These are phyloP conservation scores for Omphalea diandra DNA, from an alignment of 441 rosid genomes.

Conservation along the genomic window DNA sequence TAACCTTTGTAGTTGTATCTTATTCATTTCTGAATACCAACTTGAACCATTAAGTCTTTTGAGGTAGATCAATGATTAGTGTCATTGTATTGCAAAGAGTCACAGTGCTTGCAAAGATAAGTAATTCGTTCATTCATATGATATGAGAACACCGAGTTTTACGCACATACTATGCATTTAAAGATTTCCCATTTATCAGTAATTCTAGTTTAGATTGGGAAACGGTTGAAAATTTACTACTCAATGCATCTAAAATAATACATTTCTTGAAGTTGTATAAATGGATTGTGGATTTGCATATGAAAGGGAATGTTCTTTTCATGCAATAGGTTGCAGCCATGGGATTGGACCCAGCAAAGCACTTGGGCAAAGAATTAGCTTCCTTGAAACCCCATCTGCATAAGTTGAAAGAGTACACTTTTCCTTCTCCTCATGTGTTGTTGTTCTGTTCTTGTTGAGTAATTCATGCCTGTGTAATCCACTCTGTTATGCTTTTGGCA, in stretches of 20 bases:
- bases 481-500: slow-evolving; percentile 24
- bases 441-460: slow-evolving; percentile 10
- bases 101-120: not conserved
- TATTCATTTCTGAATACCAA: not conserved
- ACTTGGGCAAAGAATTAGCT: slow-evolving; percentile 81
- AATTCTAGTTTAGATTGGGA: not conserved
- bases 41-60: not conserved
- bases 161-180: not conserved
- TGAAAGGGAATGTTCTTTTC: slow-evolving; percentile 18
- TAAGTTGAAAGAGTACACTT: slow-evolving; percentile 79
- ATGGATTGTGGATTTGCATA: slow-evolving; percentile 1
- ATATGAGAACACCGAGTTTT: not conserved
- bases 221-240: not conserved
- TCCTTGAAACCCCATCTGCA: slow-evolving; percentile 65
- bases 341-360: slow-evolving; percentile 86
- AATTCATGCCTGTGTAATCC: not conserved
- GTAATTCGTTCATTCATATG: not conserved
- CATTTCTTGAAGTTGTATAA: slow-evolving; percentile 2
- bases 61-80: not conserved
- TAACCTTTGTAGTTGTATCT: not conserved
- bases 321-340: slow-evolving; percentile 83
- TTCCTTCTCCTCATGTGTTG: slow-evolving; percentile 3
- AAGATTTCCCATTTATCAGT: not conserved
- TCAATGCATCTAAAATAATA: slow-evolving; percentile 2
- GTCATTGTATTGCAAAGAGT: not conserved